Evolutionary conservation across 768 basidiomycete genomes (phyloP).

Genomic region (Podaxis rugospora): DNA sequence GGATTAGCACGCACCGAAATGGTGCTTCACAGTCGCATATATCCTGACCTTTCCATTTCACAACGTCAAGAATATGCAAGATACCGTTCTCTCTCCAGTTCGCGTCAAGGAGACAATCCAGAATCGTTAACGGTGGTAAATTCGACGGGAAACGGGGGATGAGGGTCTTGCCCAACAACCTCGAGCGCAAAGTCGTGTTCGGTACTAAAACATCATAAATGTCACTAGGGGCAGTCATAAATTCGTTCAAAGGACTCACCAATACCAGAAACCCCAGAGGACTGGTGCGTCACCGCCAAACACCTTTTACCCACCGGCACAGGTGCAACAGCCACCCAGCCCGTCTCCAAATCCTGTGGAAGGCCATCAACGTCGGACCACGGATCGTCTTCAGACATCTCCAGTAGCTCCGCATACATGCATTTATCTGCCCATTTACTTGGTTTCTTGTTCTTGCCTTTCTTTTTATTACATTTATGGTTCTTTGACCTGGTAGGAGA

Average conservation of each 20-base stretch:
- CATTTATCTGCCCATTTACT: slow-evolving; percentile 78
- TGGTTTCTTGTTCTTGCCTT: slow-evolving; percentile 38
- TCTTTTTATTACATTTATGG: slow-evolving; percentile 33
- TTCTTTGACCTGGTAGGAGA: slow-evolving; percentile 27
- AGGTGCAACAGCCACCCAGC: slow-evolving; percentile 78
- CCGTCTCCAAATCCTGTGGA: slow-evolving; percentile 67
- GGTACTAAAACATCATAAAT: slow-evolving; percentile 39
- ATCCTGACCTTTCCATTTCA: slow-evolving; percentile 86
- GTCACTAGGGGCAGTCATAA: not conserved
- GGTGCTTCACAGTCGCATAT: slow-evolving; percentile 77
- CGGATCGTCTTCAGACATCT: slow-evolving; percentile 56
- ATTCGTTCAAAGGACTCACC: slow-evolving; percentile 35
- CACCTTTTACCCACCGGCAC: slow-evolving; percentile 82
- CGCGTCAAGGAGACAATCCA: slow-evolving; percentile 79
- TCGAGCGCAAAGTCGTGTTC: slow-evolving; percentile 75
- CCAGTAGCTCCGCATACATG: slow-evolving; percentile 87
- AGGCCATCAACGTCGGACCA: slow-evolving; percentile 49
- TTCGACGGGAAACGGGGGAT: slow-evolving; percentile 75
- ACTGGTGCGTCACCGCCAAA: slow-evolving; percentile 72
- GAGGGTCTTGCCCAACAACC: slow-evolving; percentile 74
- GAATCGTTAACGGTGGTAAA: slow-evolving; percentile 69
- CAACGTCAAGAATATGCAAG: slow-evolving; percentile 74
- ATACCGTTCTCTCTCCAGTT: slow-evolving; percentile 79
- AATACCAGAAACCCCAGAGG: slow-evolving; percentile 56
- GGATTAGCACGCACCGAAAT: slow-evolving; percentile 52